phyloP scores from a whole-genome alignment of 2,329 filamentous ascomycete genomes.

The Colletotrichum orchidophilum region DNA sequence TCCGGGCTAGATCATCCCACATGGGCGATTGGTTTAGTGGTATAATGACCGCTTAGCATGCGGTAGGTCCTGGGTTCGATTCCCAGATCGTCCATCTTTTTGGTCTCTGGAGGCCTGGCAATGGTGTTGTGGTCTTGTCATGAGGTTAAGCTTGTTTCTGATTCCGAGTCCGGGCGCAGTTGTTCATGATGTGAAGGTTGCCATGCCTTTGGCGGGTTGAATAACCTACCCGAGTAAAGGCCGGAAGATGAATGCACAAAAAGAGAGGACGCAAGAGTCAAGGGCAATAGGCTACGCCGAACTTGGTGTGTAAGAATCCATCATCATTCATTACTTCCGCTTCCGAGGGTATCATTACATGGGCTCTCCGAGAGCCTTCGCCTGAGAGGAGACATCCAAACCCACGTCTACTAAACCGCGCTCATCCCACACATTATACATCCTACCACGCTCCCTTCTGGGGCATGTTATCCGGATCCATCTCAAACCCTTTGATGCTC shows the following conservation, averaged over 20 bases:
- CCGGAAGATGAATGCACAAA: no score
- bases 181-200: no score
- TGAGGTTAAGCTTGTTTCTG: no score
- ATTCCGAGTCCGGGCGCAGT: no score
- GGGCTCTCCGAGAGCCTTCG: neutral
- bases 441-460: conserved; percentile 24
- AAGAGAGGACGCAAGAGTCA: no score
- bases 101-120: no score
- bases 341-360: conserved; percentile 30
- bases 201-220: no score
- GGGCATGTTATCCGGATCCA: conserved; percentile 34
- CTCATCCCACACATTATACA: neutral
- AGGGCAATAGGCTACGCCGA: accelerated
- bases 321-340: conserved; percentile 24
- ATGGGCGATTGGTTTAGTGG: conserved; percentile 31
- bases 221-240: no score
- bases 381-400: conserved; percentile 19
- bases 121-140: no score
- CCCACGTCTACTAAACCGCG: neutral
- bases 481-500: conserved; percentile 50
- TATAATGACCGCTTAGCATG: conserved; percentile 31
- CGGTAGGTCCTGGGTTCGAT: no score
- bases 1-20: conserved; percentile 26
- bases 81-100: conserved; percentile 25
- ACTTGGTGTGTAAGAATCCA: neutral